phyloP scores from a whole-genome alignment of 805 yeast species.

The Wickerhamiella lipophila region DNA sequence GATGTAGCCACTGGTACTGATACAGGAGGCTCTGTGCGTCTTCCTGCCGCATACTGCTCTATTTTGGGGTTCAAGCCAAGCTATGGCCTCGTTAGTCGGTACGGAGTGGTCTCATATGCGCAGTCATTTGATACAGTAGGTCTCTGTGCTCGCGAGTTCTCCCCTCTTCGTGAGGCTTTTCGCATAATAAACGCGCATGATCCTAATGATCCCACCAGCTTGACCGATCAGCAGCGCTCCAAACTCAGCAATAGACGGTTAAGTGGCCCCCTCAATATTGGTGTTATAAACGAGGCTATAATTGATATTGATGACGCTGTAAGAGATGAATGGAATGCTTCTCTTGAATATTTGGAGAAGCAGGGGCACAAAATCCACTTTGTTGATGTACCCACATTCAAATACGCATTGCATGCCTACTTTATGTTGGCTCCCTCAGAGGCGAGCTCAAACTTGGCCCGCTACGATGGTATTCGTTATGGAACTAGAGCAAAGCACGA shows the following conservation, averaged over 20 bases:
- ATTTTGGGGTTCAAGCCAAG: constrained; percentile 84
- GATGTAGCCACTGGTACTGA: constrained; percentile 85
- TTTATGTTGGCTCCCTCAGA: constrained; percentile 86
- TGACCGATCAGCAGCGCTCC: constrained; percentile 15
- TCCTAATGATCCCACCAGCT: constrained; percentile 62
- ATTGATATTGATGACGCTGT: constrained; percentile 41
- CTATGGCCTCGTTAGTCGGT: constrained; percentile 80
- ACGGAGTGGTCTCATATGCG: constrained; percentile 88
- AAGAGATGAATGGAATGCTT: constrained; percentile 35
- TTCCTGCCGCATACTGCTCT: constrained; percentile 83
- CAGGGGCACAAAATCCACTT: constrained; percentile 44
- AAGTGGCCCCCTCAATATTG: constrained; percentile 37
- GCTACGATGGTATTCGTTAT: constrained; percentile 84
- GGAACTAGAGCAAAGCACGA: constrained; percentile 41
- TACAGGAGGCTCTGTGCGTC: constrained; percentile 91
- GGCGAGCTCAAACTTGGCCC: constrained; percentile 80
- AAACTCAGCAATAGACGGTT: constrained; percentile 1
- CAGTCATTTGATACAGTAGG: constrained; percentile 95
- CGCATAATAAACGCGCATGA: constrained; percentile 48
- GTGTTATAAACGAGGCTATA: constrained; percentile 60
- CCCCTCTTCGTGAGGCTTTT: constrained; percentile 38
- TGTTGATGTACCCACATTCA: constrained; percentile 60
- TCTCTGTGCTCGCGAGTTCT: constrained; percentile 44
- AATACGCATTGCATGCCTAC: constrained; percentile 60
- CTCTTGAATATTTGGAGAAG: constrained; percentile 35